phyloP scores from a whole-genome alignment of 352 stramenopile genomes.

The Bremia lactucae region DNA sequence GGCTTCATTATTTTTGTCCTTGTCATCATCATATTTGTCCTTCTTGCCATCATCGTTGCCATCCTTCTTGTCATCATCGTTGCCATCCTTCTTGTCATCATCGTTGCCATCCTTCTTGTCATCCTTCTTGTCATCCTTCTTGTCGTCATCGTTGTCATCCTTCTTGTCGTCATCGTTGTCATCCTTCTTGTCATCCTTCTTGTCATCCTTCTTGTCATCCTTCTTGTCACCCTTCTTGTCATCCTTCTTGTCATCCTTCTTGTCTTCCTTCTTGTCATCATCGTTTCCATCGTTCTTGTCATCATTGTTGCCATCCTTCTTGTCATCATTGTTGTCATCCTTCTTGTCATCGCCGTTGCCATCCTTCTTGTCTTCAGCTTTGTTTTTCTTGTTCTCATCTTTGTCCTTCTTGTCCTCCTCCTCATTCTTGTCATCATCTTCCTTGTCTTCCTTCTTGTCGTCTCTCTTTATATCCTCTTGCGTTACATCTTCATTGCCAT shows the following conservation, averaged over 20 bases:
- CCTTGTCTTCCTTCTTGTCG: background rate
- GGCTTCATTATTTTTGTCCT: background rate
- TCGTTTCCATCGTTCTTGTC: background rate
- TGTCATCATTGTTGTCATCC: background rate
- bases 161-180: background rate
- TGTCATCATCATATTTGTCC: background rate
- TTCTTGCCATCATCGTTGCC: constrained; percentile 1
- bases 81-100: background rate
- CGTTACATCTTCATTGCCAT: constrained; percentile 1
- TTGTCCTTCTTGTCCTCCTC: constrained; percentile 1
- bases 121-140: background rate
- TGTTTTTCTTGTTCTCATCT: background rate
- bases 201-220: background rate
- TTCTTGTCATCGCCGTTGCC: background rate
- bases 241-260: background rate
- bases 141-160: background rate
- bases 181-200: background rate
- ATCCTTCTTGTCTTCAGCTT: background rate
- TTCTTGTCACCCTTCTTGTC: constrained; percentile 1
- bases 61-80: background rate
- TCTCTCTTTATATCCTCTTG: background rate
- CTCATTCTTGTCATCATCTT: constrained; percentile 2
- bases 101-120: constrained; percentile 1
- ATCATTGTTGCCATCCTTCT: background rate
- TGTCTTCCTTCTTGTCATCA: background rate